phyloP scores from a whole-genome alignment of 2,329 filamentous ascomycete genomes.

The Sporothrix curviconia region DNA sequence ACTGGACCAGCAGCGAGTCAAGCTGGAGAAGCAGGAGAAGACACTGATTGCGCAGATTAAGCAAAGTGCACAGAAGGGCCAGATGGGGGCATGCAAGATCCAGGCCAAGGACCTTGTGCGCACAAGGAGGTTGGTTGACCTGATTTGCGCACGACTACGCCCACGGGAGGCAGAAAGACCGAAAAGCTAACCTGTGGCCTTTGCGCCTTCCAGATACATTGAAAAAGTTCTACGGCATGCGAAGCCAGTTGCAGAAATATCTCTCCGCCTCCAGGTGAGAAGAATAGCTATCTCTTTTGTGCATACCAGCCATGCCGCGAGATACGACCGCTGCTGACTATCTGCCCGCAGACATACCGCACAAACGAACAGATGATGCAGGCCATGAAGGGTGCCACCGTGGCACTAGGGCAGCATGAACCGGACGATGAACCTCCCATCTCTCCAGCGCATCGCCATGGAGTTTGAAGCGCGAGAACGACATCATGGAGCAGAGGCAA shows the following conservation, averaged over 20 bases:
- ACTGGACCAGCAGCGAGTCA: slow-evolving; percentile 87
- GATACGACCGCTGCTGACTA: background rate
- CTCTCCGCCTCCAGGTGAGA: slow-evolving; percentile 78
- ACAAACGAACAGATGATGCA: slow-evolving; percentile 99
- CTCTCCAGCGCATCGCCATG: slow-evolving; percentile 93
- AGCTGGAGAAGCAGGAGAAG: slow-evolving; percentile 98
- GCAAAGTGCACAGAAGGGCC: slow-evolving; percentile 94
- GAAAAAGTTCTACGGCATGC: slow-evolving; percentile 99
- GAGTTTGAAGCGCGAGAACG: slow-evolving; percentile 98
- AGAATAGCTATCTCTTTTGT: background rate
- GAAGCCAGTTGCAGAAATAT: slow-evolving; percentile 96
- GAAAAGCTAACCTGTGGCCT: too few species aligned
- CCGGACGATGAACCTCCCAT: slow-evolving; percentile 91
- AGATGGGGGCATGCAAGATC: slow-evolving; percentile 98
- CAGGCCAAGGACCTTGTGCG: slow-evolving; percentile 95
- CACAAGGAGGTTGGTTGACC: slow-evolving; percentile 60
- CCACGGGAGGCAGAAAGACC: too few species aligned
- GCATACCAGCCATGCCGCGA: background rate
- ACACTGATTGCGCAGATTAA: slow-evolving; percentile 94
- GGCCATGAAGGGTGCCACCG: slow-evolving; percentile 96
- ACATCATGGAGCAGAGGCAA: slow-evolving; percentile 97
- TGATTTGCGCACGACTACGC: background rate
- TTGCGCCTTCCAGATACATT: slow-evolving; percentile 58
- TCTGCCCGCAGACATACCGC: slow-evolving; percentile 66
- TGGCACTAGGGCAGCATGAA: slow-evolving; percentile 95